Base-by-base conservation (phyloP, 148 eudicot genomes). In the Silene uniflora region DNA sequence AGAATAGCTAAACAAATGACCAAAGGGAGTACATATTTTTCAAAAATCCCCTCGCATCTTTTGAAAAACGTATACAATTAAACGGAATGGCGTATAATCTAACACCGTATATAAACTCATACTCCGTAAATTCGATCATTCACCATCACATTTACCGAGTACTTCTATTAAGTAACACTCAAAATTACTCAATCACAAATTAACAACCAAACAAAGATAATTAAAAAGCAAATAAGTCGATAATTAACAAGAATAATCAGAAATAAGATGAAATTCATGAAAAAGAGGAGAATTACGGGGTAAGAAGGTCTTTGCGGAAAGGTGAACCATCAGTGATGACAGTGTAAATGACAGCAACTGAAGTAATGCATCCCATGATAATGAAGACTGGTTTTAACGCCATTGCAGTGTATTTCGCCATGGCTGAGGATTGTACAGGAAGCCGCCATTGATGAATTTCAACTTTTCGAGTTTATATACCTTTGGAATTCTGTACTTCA, bases 271-370 rank as follows among this genome's bases (percentile, higher is more conserved):
- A 46, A 46, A 27, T 7, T 10, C 14, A 24, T 1, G 17, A 22
- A 61, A 71, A 73, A 67, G 61, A 67, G 73, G 49, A 78, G 69
- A 69, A 73, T 35, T 88, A 93, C 98, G 96, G 96, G 59, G 93
- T 85, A 62, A 89, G 91, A 55, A 93, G 88, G 55, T 91, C 85
- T 75, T 69, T 88, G 27, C 91, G 98, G 66, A 91, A 91, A 81
- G 96, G 98, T 17, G 67, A 82, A 46, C 96, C 96, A 69, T 93
- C 93, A 46, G 83, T 76, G 82, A 83, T 52, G 75, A 85, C 52
- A 23, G 96, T 89, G 83, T 84, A 89, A 27, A 86, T 63, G 23
- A 93, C 91, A 62, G 91, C 82, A 22, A 87, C 89, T 7, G 84
- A 64, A 88, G 85, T 88, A 6, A 80, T 27, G 46, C 81, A 78